Evolutionary conservation across 306 rosid genomes (phyloP), one percentile per base, ranked within the genome.

Genomic region (Gleditsia sinensis): DNA sequence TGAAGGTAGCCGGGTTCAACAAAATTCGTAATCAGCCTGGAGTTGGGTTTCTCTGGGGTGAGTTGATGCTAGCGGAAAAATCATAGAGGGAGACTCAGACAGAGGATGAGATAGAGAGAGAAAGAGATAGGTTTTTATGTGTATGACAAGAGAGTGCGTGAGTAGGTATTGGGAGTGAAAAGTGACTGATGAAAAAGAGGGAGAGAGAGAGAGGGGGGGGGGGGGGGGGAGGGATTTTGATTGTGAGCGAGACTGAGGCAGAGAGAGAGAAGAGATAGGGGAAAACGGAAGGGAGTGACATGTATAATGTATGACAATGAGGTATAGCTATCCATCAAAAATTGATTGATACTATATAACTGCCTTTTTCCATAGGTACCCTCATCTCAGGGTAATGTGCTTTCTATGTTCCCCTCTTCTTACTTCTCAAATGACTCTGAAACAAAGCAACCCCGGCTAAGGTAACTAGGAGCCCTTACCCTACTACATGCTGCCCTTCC

Each of bases 101-200:
- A 11, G 49, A 14, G 17, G 1, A 16, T 36, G 8, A 32, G 13
- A 64, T 1, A 65, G 56, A 32, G 27, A 5, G 21, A 24, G 39
- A 36, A 28, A 16, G 64, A 55, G 36, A 34, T 37, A 49, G 23
- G 40, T 23, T 58, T 55, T 56, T 33, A 16, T 27, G 55, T 3
- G 32, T 0, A 19, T 37, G 27, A n/a, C n/a, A n/a, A 27, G 53
- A 36, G 30, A 2, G 14, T 7, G 76, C 17, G 50, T 51, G 65
- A 28, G 72, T 9, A 6, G 36, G 34, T 42, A 4, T 55, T 71
- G 73, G 21, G 71, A 63, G 62, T 46, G 82, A 68, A 53, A 67
- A 73, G 64, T 21, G 64, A 77, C 36, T 62, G 81, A 71, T 62
- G 85, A 73, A 71, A 78, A 61, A 49, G 60, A 59, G 74, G 62